Conservation (phyloP, 106 monocot species). For the Apostasia ramifera region DNA sequence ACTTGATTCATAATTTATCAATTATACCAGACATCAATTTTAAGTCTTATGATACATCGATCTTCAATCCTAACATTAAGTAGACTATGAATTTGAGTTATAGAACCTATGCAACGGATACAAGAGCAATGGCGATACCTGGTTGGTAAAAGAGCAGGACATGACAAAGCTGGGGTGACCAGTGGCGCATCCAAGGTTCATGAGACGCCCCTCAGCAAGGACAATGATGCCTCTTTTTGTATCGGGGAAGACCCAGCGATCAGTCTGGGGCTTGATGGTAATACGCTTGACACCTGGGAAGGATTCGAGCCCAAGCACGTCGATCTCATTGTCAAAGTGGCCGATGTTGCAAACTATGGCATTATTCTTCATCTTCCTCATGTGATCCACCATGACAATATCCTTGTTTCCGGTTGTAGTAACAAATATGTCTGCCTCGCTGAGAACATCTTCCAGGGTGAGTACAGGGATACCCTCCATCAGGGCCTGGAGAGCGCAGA, state of each 20-base stretch:
- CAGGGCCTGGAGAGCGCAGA: constrained; percentile 14
- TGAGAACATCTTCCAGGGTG: constrained; percentile 25
- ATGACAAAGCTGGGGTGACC: constrained; percentile 44
- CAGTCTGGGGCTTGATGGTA: constrained; percentile 42
- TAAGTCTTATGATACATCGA: no score
- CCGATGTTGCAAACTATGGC: constrained; percentile 49
- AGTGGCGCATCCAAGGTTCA: constrained; percentile 44
- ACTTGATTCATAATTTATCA: no score
- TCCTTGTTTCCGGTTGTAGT: constrained; percentile 46
- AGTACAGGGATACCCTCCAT: constrained; percentile 18
- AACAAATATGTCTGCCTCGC: constrained; percentile 26
- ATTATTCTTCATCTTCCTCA: constrained; percentile 56
- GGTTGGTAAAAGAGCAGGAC: constrained; percentile 53
- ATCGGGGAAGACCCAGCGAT: constrained; percentile 41
- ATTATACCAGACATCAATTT: no score
- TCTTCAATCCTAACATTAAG: no score
- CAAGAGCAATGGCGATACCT: constrained; percentile 5
- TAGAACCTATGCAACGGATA: no score
- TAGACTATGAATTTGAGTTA: no score
- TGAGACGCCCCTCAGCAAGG: constrained; percentile 35
- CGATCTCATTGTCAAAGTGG: constrained; percentile 42
- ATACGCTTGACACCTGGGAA: constrained; percentile 24
- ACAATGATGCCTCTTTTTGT: constrained; percentile 33
- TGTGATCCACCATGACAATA: constrained; percentile 42
- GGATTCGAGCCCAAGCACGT: constrained; percentile 29